Percentiles rank a stretch among this genome's conserved stretches.
Conservation (phyloP, 2,329 filamentous ascomycete genomes). For the Curvularia eragrostidis region DNA sequence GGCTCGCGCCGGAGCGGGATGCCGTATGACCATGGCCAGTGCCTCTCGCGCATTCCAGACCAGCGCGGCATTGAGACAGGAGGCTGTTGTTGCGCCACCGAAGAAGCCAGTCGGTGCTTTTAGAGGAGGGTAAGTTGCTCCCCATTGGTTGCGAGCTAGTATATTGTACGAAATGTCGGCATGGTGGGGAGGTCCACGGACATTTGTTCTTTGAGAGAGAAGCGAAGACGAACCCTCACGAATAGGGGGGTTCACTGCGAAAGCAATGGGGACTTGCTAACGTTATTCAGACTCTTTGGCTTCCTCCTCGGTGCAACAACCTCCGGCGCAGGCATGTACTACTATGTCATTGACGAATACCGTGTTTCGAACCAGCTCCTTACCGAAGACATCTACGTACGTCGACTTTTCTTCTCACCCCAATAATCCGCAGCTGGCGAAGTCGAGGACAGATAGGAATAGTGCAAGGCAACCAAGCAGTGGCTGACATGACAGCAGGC, state of each 20-base stretch:
- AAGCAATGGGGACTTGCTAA: conserved; percentile 5
- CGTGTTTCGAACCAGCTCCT: conserved; percentile 90
- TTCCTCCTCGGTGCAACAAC: conserved; percentile 86
- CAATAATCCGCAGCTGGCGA: background rate
- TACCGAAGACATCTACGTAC: conserved; percentile 94
- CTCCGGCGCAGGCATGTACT: conserved; percentile 83
- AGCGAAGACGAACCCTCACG: background rate
- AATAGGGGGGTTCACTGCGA: background rate
- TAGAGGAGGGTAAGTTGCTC: conserved; percentile 68
- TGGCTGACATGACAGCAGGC: conserved; percentile 57
- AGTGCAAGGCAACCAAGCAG: background rate
- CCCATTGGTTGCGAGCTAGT: background rate
- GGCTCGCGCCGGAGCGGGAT: conserved; percentile 43
- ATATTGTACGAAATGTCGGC: background rate
- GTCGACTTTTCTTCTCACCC: conserved; percentile 50
- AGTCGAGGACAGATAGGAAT: background rate
- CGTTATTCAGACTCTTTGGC: conserved; percentile 73
- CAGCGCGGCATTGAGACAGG: conserved; percentile 41
- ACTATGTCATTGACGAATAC: conserved; percentile 93
- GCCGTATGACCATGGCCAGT: conserved; percentile 23
- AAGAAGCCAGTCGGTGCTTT: conserved; percentile 74
- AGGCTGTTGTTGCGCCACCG: conserved; percentile 53
- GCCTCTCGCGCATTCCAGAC: conserved; percentile 51
- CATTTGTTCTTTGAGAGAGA: background rate
- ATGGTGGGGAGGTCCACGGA: background rate